phyloP scores from a whole-genome alignment of 495 filamentous ascomycete species.

The Polyplosphaeria fusca region DNA sequence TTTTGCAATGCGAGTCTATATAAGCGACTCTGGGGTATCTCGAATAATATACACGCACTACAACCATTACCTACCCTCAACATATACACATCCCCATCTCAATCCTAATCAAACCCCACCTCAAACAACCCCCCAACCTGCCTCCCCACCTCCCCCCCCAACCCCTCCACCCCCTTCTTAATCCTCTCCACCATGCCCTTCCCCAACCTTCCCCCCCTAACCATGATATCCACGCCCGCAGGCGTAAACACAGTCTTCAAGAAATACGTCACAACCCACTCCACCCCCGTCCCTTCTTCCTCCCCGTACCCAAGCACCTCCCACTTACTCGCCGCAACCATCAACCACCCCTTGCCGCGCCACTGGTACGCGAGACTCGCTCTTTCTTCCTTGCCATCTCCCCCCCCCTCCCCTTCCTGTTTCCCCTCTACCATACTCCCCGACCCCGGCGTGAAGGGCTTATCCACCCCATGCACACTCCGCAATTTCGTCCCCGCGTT shows the following conservation, averaged over 20 bases:
- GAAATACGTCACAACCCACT: conserved; percentile 74
- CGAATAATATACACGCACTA: too few relatives aligned
- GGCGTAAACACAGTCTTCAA: conserved; percentile 70
- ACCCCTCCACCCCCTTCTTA: conserved; percentile 37
- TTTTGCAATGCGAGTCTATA: too few relatives aligned
- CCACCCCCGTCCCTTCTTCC: conserved; percentile 41
- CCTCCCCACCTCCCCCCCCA: conserved; percentile 42
- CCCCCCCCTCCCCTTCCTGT: background rate
- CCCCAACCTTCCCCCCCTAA: conserved; percentile 52
- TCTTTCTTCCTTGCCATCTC: conserved; percentile 38
- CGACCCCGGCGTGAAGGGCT: conserved; percentile 34
- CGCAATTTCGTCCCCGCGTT: conserved; percentile 50
- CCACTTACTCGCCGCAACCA: conserved; percentile 65
- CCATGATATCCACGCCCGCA: conserved; percentile 72
- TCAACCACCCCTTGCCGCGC: conserved; percentile 67
- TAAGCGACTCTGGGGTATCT: too few relatives aligned
- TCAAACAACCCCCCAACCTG: conserved; percentile 44
- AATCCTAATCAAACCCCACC: conserved; percentile 37
- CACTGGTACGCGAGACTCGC: conserved; percentile 56
- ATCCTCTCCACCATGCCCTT: conserved; percentile 49
- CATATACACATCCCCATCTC: background rate
- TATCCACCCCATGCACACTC: conserved; percentile 62
- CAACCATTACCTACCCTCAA: too few relatives aligned
- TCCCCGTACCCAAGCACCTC: conserved; percentile 70
- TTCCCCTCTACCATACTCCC: background rate